Evolutionary conservation across 371 early-diverging fungal genomes (phyloP).

Genomic region (Mucor plumbeus): DNA sequence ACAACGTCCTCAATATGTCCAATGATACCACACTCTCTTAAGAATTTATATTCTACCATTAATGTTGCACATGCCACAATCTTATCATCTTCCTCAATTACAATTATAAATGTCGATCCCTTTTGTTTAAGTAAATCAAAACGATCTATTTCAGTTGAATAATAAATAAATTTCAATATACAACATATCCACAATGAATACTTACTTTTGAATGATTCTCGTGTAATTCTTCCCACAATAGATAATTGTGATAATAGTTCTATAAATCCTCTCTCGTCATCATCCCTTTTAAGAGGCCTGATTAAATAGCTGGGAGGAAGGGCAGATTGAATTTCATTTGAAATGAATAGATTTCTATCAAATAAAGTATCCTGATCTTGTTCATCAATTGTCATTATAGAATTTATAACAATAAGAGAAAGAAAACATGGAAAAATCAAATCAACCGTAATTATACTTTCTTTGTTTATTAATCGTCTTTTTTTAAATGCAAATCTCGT

Average conservation of each 20-base stretch:
- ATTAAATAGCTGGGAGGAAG: slow-evolving; percentile 51
- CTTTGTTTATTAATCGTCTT: not conserved
- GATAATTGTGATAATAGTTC: slow-evolving; percentile 69
- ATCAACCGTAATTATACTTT: not conserved
- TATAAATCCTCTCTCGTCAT: slow-evolving; percentile 57
- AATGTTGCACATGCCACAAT: slow-evolving; percentile 94
- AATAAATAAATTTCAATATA: too few relatives aligned
- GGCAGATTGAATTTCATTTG: not conserved
- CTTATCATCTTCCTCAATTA: slow-evolving; percentile 66
- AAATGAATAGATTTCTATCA: not conserved
- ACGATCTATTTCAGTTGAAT: slow-evolving; percentile 46
- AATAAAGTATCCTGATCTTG: slow-evolving; percentile 1
- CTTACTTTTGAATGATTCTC: slow-evolving; percentile 68
- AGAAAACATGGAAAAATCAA: not conserved
- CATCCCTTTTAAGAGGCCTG: slow-evolving; percentile 77
- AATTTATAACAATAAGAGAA: not conserved
- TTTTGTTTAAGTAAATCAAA: slow-evolving; percentile 65
- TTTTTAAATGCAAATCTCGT: not conserved
- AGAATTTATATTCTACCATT: slow-evolving; percentile 93
- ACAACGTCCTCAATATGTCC: slow-evolving; percentile 93
- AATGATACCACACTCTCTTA: slow-evolving; percentile 82
- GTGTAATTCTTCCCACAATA: slow-evolving; percentile 61
- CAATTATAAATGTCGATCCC: slow-evolving; percentile 72
- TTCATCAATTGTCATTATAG: slow-evolving; percentile 8
- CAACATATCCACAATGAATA: slow-evolving; percentile 19